Conservation (phyloP, 2,329 filamentous ascomycete species). For the Apiospora aurea region DNA sequence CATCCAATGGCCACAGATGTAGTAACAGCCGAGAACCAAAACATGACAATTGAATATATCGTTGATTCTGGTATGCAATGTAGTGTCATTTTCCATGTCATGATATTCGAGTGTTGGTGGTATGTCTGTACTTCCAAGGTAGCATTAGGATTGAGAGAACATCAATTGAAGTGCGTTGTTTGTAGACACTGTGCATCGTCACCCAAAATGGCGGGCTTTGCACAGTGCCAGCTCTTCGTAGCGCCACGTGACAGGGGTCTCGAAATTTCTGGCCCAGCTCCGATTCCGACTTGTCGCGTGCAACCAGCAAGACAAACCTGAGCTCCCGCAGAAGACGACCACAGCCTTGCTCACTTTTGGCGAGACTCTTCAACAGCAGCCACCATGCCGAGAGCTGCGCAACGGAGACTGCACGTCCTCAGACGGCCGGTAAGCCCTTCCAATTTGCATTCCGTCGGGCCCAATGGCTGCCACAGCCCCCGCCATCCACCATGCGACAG, state of each 20-base stretch:
- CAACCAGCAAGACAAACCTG: not conserved
- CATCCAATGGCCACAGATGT: too few relatives aligned
- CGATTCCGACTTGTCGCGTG: slow-evolving; percentile 4
- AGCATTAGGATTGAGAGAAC: not conserved
- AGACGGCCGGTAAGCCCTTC: slow-evolving; percentile 64
- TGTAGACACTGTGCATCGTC: not conserved
- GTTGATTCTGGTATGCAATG: too few relatives aligned
- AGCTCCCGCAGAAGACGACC: not conserved
- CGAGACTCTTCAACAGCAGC: slow-evolving; percentile 16
- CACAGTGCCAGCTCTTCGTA: not conserved
- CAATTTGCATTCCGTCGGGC: slow-evolving; percentile 26
- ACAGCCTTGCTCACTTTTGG: not conserved
- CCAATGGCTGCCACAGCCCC: not conserved
- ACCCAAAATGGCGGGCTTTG: not conserved
- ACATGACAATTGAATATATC: too few relatives aligned
- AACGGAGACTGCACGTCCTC: slow-evolving; percentile 70
- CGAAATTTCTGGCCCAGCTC: slow-evolving; percentile 22
- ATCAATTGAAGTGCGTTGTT: not conserved
- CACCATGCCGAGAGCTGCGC: slow-evolving; percentile 22
- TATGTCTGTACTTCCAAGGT: too few relatives aligned
- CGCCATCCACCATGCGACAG: not conserved
- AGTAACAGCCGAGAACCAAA: too few relatives aligned
- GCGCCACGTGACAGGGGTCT: slow-evolving; percentile 22
- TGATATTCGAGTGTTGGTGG: too few relatives aligned
- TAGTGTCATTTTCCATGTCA: too few relatives aligned